Evolutionary conservation across 495 filamentous ascomycete species (phyloP).

Genomic region (Aspergillus nidulans): DNA sequence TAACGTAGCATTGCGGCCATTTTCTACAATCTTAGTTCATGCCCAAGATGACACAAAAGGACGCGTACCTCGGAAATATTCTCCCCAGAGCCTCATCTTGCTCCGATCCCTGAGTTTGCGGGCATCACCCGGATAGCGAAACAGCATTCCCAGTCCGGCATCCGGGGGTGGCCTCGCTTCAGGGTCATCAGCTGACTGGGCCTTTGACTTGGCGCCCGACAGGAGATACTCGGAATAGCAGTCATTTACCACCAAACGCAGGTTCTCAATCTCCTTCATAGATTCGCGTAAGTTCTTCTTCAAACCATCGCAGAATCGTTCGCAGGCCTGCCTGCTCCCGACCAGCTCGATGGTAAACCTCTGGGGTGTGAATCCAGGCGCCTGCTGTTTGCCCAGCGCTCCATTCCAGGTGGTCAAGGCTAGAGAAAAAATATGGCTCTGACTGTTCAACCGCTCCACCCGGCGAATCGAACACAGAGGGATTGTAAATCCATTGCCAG

Average conservation of each 20-base stretch:
- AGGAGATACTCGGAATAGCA: constrained; percentile 95
- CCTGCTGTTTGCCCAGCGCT: constrained; percentile 48
- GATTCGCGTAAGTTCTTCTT: constrained; percentile 82
- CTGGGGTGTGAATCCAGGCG: constrained; percentile 58
- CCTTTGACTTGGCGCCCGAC: constrained; percentile 39
- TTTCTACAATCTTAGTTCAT: constrained; percentile 53
- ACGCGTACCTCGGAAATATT: constrained; percentile 72
- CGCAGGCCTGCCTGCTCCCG: constrained; percentile 81
- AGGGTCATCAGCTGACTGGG: constrained; percentile 28
- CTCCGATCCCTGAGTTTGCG: constrained; percentile 90
- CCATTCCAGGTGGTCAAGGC: constrained; percentile 97
- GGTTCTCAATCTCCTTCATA: constrained; percentile 78
- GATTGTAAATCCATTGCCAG: constrained; percentile 94
- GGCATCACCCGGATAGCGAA: constrained; percentile 94
- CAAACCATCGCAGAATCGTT: constrained; percentile 91
- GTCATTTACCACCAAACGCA: constrained; percentile 70
- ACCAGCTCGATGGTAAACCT: constrained; percentile 86
- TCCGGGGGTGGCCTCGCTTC: constrained; percentile 70
- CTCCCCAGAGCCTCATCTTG: constrained; percentile 96
- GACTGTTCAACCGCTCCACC: constrained; percentile 87
- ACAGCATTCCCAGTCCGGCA: constrained; percentile 86
- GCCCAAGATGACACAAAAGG: not conserved
- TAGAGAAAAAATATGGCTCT: constrained; percentile 86
- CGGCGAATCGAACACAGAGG: constrained; percentile 86
- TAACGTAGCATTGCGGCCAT: constrained; percentile 87